A percentile compares a stretch with the other conserved stretches of the same genome.
Conservation (phyloP, 208 protist genomes). For the Naegleria gruberi region DNA sequence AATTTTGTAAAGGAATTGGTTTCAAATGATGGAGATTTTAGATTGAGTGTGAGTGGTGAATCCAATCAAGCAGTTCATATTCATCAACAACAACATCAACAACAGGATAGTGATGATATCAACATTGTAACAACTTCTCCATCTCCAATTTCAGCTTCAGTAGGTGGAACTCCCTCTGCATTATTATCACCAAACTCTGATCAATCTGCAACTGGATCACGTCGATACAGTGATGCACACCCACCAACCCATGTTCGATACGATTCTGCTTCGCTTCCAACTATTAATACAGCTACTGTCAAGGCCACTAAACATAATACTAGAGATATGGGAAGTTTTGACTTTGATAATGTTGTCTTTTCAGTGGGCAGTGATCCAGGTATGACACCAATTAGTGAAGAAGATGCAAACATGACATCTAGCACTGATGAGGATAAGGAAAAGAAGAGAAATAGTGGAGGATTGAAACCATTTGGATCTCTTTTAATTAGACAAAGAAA, state of each 20-base stretch:
- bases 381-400: not conserved
- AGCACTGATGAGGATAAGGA: not conserved
- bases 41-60: not conserved
- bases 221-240: not conserved
- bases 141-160: not conserved
- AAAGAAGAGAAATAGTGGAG: not conserved
- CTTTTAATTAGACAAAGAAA: not conserved
- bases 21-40: not conserved
- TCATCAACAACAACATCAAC: no score
- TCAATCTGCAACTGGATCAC: not conserved
- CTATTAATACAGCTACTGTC: not conserved
- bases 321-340: not conserved
- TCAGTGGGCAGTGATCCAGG: not conserved
- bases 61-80: not conserved
- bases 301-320: no score
- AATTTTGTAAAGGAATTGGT: not conserved
- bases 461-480: not conserved
- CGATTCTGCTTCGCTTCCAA: not conserved
- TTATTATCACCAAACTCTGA: not conserved
- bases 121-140: not conserved
- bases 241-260: not conserved
- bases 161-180: not conserved
- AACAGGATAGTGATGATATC: no score
- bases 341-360: no score
- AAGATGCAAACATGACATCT: not conserved